phyloP scores from a whole-genome alignment of 306 rosid species.

The Potentilla sterilis region DNA sequence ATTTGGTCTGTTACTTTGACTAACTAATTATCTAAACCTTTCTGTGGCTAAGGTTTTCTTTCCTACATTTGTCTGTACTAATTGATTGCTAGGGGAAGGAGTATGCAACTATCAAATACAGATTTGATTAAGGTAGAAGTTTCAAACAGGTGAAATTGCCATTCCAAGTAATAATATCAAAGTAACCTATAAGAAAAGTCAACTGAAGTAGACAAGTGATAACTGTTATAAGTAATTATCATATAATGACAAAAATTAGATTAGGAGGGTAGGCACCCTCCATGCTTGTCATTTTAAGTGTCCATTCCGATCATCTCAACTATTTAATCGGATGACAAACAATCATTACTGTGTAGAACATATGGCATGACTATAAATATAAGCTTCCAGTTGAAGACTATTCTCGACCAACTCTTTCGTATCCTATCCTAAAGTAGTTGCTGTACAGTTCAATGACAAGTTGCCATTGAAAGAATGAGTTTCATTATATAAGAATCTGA shows the following conservation, averaged over 20 bases:
- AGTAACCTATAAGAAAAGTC: neutral
- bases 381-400: neutral
- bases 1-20: neutral
- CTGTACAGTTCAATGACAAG: slow-evolving; percentile 31
- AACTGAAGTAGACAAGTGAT: neutral
- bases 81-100: neutral
- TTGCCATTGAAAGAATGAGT: slow-evolving; percentile 21
- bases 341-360: slow-evolving; percentile 12
- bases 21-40: neutral
- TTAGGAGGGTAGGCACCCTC: neutral
- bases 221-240: slow-evolving; percentile 5
- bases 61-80: neutral
- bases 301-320: slow-evolving; percentile 20
- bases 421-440: slow-evolving; percentile 27
- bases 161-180: neutral
- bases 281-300: neutral
- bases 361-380: slow-evolving; percentile 5
- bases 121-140: neutral
- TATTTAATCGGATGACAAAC: slow-evolving; percentile 23
- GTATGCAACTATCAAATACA: neutral
- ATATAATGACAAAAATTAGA: slow-evolving; percentile 1
- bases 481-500: slow-evolving; percentile 64
- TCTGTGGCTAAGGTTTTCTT: neutral
- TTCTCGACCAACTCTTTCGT: neutral
- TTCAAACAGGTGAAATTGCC: neutral